Conservation (phyloP, 1,139 yeast genomes). For the Kurtzmaniella quercitrusa region DNA sequence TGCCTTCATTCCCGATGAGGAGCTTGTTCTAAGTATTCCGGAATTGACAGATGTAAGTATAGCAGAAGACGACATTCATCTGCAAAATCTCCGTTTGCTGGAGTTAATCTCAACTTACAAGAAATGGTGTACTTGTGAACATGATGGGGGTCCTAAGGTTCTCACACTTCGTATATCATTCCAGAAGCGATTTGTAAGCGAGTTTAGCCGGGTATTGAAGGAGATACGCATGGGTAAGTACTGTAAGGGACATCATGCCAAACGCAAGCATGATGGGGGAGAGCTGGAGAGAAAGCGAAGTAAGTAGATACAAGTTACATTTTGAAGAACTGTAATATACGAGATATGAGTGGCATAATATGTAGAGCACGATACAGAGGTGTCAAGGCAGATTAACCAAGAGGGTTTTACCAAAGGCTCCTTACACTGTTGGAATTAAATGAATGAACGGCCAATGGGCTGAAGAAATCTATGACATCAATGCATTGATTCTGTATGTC, state of each 20-base stretch:
- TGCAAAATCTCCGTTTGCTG: constrained; percentile 24
- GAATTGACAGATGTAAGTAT: constrained; percentile 29
- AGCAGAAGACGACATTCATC: constrained; percentile 38
- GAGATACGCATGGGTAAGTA: constrained; percentile 20
- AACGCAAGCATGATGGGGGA: constrained; percentile 1
- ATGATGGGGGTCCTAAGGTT: constrained; percentile 14
- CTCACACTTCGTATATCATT: constrained; percentile 23
- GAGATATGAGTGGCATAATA: too few species aligned
- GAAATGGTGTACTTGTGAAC: constrained; percentile 13
- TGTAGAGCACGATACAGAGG: too few species aligned
- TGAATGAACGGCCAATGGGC: too few species aligned
- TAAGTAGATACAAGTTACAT: background rate
- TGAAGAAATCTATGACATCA: background rate
- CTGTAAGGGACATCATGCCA: constrained; percentile 10
- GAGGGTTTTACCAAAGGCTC: too few species aligned
- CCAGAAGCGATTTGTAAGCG: constrained; percentile 30
- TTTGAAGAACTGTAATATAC: too few species aligned
- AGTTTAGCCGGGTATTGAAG: constrained; percentile 24
- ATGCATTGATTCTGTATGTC: background rate
- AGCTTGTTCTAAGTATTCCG: constrained; percentile 27
- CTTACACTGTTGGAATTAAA: too few species aligned
- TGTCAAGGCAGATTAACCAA: too few species aligned
- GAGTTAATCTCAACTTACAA: constrained; percentile 31
- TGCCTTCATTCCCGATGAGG: constrained; percentile 24
- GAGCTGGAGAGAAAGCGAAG: constrained; percentile 2